These are phyloP conservation scores for Candida takata DNA, from an alignment of 805 yeast species.

Conservation along the genomic window DNA sequence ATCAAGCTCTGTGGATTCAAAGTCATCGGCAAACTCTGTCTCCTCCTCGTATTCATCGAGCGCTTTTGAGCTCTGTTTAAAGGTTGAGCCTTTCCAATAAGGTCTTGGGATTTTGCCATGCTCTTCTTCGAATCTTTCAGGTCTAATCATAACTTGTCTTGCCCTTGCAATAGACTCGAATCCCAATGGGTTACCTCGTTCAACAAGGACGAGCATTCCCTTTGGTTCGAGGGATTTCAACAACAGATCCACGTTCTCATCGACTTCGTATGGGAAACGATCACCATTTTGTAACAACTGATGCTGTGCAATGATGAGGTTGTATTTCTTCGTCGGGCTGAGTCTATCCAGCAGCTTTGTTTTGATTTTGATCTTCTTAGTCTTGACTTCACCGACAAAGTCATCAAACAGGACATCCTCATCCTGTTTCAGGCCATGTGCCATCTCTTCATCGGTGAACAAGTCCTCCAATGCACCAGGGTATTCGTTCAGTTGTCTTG, in stretches of 20 bases:
- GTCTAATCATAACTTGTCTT: slow-evolving; percentile 83
- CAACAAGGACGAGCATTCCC: slow-evolving; percentile 74
- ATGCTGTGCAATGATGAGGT: slow-evolving; percentile 77
- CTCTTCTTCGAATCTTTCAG: slow-evolving; percentile 54
- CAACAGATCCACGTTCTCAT: slow-evolving; percentile 52
- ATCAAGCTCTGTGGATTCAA: slow-evolving; percentile 6
- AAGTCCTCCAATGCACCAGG: slow-evolving; percentile 21
- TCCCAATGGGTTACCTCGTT: slow-evolving; percentile 86
- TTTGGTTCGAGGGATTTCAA: slow-evolving; percentile 61
- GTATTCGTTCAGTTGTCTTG: slow-evolving; percentile 56
- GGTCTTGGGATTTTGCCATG: slow-evolving; percentile 64
- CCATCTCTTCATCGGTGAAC: slow-evolving; percentile 11
- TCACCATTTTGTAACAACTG: slow-evolving; percentile 57
- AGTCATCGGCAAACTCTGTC: slow-evolving; percentile 21
- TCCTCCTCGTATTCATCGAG: slow-evolving; percentile 13
- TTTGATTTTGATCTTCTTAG: slow-evolving; percentile 44
- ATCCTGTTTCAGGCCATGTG: slow-evolving; percentile 17
- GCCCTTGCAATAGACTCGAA: slow-evolving; percentile 87
- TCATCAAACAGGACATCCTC: slow-evolving; percentile 26
- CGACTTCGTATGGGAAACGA: slow-evolving; percentile 68
- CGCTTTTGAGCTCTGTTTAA: slow-evolving; percentile 20
- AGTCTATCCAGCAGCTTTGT: slow-evolving; percentile 48
- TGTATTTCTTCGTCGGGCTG: slow-evolving; percentile 51
- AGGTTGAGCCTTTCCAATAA: slow-evolving; percentile 44
- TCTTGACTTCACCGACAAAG: slow-evolving; percentile 47